A percentile compares a stretch with the other conserved stretches of the same genome.
phyloP scores from a whole-genome alignment of 106 monocot species.

The Allium sativum region DNA sequence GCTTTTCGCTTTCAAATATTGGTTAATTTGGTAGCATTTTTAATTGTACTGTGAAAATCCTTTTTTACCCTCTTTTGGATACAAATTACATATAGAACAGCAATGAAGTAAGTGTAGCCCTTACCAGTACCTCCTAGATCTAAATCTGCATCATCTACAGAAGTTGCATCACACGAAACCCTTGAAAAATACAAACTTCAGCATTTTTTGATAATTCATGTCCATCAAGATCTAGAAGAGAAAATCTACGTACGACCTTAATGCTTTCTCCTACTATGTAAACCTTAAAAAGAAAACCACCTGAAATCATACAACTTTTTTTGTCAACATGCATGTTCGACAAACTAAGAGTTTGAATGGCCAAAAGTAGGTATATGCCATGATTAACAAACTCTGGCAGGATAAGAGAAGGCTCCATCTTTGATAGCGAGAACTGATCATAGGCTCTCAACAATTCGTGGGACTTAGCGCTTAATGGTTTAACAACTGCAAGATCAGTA shows the following conservation, averaged over 20 bases:
- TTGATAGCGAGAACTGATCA: conserved; percentile 63
- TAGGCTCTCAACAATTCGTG: conserved; percentile 81
- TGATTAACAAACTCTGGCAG: conserved; percentile 97
- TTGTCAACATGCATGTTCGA: neutral
- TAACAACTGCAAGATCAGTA: conserved; percentile 54
- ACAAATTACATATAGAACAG: too few relatives aligned
- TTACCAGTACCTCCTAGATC: conserved; percentile 69
- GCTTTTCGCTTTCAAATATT: too few relatives aligned
- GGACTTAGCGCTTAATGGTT: conserved; percentile 73
- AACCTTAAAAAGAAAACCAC: conserved; percentile 87
- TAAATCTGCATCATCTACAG: conserved; percentile 78
- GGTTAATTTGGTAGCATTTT: too few relatives aligned
- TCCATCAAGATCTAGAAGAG: conserved; percentile 66
- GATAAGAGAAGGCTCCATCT: conserved; percentile 77
- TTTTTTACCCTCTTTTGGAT: too few relatives aligned
- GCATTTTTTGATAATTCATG: conserved; percentile 36
- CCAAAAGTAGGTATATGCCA: conserved; percentile 24
- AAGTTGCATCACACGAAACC: conserved; percentile 86
- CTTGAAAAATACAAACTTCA: conserved; percentile 68
- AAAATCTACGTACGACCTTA: conserved; percentile 76
- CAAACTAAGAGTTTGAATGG: neutral
- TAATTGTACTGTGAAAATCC: too few relatives aligned
- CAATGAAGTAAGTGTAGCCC: neutral
- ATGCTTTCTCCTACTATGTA: conserved; percentile 81
- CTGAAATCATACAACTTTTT: conserved; percentile 15